Conservation (phyloP, 1,139 yeast genomes). For the Pichia norvegensis region DNA sequence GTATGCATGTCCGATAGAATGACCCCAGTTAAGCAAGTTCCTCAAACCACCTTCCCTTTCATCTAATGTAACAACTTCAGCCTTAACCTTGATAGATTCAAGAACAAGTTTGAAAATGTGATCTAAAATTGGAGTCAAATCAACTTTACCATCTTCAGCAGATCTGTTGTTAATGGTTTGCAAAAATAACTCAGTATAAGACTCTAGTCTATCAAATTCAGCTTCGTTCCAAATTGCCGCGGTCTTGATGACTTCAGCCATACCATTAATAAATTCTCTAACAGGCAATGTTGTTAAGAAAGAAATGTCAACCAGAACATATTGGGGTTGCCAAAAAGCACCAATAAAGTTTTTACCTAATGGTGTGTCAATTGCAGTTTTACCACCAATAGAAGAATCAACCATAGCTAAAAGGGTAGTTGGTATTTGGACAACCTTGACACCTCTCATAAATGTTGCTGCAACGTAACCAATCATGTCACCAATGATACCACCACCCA, state of each 20-base stretch:
- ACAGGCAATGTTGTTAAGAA: conserved; percentile 85
- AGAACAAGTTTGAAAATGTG: conserved; percentile 72
- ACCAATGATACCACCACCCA: conserved; percentile 99
- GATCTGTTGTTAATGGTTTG: conserved; percentile 46
- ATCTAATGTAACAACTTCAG: conserved; percentile 87
- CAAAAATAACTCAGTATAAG: conserved; percentile 60
- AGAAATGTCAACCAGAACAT: conserved; percentile 80
- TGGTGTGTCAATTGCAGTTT: conserved; percentile 98
- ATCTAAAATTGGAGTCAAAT: conserved; percentile 58
- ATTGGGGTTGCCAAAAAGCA: conserved; percentile 94
- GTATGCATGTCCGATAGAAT: conserved; percentile 95
- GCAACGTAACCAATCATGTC: conserved; percentile 99
- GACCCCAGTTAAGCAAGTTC: conserved; percentile 91
- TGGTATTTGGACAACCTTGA: conserved; percentile 88
- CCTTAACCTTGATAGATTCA: conserved; percentile 85
- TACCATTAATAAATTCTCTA: conserved; percentile 93
- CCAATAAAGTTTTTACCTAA: conserved; percentile 94
- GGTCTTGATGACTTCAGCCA: conserved; percentile 97
- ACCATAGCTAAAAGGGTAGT: conserved; percentile 95
- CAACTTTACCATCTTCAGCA: conserved; percentile 33
- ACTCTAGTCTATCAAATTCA: conserved; percentile 80
- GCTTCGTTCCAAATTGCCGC: conserved; percentile 96
- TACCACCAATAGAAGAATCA: conserved; percentile 97
- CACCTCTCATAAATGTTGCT: conserved; percentile 98
- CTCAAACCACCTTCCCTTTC: conserved; percentile 95